phyloP scores from a whole-genome alignment of 1,284 basidiomycete genomes.

The Ustilago trichophora region DNA sequence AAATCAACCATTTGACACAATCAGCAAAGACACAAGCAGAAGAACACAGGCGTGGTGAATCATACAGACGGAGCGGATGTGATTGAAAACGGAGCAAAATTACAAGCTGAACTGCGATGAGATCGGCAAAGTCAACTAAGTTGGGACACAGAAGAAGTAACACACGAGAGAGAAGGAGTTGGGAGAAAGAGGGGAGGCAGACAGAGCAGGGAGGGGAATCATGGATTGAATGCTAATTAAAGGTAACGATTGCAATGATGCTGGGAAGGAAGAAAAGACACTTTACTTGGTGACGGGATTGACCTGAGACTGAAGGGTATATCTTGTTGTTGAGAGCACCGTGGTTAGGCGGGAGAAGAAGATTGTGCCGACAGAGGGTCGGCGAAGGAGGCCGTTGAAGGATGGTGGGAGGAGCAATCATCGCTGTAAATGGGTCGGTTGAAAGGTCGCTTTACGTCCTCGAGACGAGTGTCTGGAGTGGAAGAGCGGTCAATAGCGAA shows the following conservation, averaged over 20 bases:
- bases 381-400: background rate
- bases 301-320: conserved; percentile 13
- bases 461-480: conserved; percentile 44
- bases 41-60: background rate
- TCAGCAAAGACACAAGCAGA: background rate
- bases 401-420: background rate
- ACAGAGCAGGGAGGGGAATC: background rate
- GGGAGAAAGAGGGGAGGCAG: background rate
- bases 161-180: background rate
- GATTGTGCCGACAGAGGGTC: conserved; percentile 1
- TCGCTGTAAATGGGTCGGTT: conserved; percentile 16
- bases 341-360: conserved; percentile 2
- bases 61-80: background rate
- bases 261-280: background rate
- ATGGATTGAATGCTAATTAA: conserved; percentile 14
- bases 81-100: too few species aligned
- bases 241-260: conserved; percentile 14
- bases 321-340: background rate
- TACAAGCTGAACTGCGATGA: conserved; percentile 3
- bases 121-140: background rate
- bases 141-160: background rate
- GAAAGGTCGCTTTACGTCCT: conserved; percentile 44
- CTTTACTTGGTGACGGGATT: background rate
- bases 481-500: conserved; percentile 43
- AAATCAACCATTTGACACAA: background rate